These are phyloP conservation scores for Monosporozyma servazzii DNA, from an alignment of 805 yeast genomes.

Conservation along the genomic window DNA sequence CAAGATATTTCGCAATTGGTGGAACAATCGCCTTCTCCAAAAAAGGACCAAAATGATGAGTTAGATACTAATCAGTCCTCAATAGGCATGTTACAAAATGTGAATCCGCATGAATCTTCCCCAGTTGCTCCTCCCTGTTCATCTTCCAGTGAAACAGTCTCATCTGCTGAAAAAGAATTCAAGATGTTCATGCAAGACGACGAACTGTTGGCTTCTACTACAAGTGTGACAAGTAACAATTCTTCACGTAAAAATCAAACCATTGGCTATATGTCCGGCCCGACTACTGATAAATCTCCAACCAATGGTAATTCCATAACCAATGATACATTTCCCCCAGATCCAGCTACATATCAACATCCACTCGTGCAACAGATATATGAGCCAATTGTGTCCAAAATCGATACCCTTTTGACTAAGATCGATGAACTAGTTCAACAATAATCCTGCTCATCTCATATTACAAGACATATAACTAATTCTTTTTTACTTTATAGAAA, in stretches of 20 bases:
- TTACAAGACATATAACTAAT: background rate
- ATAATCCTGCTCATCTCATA: background rate
- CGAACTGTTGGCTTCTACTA: constrained; percentile 12
- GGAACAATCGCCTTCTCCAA: constrained; percentile 2
- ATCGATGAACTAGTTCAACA: constrained; percentile 14
- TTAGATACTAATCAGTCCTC: background rate
- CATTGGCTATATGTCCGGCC: background rate
- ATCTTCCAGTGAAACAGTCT: background rate
- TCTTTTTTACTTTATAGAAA: background rate
- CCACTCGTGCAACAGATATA: constrained; percentile 46
- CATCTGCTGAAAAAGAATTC: constrained; percentile 3
- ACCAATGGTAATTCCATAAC: background rate
- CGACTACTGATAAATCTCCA: background rate
- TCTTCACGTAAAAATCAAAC: background rate
- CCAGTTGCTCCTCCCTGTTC: background rate
- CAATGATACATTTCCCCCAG: background rate
- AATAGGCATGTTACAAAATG: background rate
- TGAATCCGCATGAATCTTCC: background rate
- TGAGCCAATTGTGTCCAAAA: constrained; percentile 46
- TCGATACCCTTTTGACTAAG: constrained; percentile 30
- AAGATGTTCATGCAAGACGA: constrained; percentile 3
- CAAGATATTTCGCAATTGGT: constrained; percentile 34
- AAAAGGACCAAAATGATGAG: background rate
- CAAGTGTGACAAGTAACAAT: constrained; percentile 20
- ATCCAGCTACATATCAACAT: constrained; percentile 23